Evolutionary conservation across 371 early-diverging fungal genomes (phyloP), one percentile per base, ranked within the genome.

Genomic region (Globomyces sp.): DNA sequence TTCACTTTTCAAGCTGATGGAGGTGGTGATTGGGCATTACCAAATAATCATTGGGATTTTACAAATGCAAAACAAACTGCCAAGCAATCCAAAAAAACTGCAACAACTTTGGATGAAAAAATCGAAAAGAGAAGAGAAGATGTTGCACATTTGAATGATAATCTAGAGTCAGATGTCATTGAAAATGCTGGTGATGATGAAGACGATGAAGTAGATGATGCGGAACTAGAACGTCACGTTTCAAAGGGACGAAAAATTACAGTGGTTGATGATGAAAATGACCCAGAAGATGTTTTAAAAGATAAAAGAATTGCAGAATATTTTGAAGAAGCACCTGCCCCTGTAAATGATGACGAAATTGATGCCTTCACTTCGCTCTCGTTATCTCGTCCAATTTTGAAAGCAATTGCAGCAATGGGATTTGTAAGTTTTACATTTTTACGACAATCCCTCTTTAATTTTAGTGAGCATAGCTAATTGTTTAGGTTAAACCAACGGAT

Each of bases 341-440:
- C 57, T 3, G 10, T 36, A 24, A 51, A 11, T 51, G 64, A 58
- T 2, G 69, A 59, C 46, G 48, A 47, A n/a, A 45, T 10, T 36
- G 73, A 75, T 4, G 82, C 94, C 2, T 98, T 98, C 73, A 86
- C 92, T 2, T 79, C 84, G 5, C 91, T 98, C 90, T 90, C 93
- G 65, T 80, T 98, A 6, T 96, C 98, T 43, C 89, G 98, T 43
- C 96, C 96, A 39, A 90, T 99, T 52, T 82, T 99, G 61, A 94
- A 93, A 66, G 94, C 92, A 4, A 83, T 99, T 66, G 84, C 93
- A 2, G 83, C 85, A 52, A 85, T 97, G 55, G 94, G 95, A 9
- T 99, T 92, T 77, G 80, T 88, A 10, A 24, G 24, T 24, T 24
- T 24, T 24, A 24, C 24, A 24, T 24, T 24, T 24, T 24, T 24